phyloP scores from a whole-genome alignment of 192 early-diverging fungal species.

The Mortierella claussenii region DNA sequence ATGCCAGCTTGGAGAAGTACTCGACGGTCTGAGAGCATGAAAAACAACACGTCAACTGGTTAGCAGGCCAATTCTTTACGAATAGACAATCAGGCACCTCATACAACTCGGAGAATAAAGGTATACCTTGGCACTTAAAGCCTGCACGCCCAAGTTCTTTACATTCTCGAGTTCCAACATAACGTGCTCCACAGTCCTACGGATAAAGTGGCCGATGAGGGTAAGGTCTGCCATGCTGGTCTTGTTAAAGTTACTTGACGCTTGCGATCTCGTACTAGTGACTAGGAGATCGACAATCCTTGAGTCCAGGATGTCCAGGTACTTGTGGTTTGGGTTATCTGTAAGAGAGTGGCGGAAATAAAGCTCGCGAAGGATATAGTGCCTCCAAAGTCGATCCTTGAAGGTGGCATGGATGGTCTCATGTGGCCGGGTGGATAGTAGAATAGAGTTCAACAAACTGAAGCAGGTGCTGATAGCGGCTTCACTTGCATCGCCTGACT shows the following conservation, averaged over 20 bases:
- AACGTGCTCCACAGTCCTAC: conserved; percentile 35
- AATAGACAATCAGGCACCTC: too few relatives aligned
- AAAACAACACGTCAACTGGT: too few relatives aligned
- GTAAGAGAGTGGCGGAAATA: conserved; percentile 11
- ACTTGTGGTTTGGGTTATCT: background rate
- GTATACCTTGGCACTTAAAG: conserved; percentile 36
- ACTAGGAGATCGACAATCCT: conserved; percentile 30
- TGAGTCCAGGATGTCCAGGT: conserved; percentile 10
- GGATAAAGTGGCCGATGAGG: conserved; percentile 10
- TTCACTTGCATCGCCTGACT: background rate
- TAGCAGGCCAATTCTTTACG: too few relatives aligned
- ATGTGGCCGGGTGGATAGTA: conserved; percentile 4
- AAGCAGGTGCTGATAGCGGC: conserved; percentile 17
- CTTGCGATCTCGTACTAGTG: conserved; percentile 11
- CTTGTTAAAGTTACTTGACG: background rate
- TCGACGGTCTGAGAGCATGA: conserved; percentile 21
- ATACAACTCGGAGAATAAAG: too few relatives aligned
- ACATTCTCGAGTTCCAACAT: conserved; percentile 35
- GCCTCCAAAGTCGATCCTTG: conserved; percentile 31
- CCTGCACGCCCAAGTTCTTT: conserved; percentile 7
- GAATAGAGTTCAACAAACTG: conserved; percentile 12
- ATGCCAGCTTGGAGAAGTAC: conserved; percentile 29
- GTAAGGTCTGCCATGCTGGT: background rate
- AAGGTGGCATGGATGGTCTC: conserved; percentile 17
- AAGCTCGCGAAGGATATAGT: conserved; percentile 27